Evolutionary conservation across 164 flowering plant species (phyloP), one percentile per base, ranked within the genome.

Genomic region (Vitis vinifera): DNA sequence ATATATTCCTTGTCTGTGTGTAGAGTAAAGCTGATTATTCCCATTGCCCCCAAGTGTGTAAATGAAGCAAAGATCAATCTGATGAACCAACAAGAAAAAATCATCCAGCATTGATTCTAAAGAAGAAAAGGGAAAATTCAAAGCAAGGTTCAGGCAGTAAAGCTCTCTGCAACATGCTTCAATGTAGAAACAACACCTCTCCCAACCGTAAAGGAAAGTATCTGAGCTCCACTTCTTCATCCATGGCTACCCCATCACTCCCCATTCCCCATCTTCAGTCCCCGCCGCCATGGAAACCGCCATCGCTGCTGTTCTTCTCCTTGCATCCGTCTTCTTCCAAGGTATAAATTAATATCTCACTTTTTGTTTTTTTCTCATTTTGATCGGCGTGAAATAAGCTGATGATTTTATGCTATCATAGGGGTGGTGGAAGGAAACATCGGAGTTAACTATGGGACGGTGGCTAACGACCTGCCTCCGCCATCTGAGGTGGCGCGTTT

Each of bases 361-460:
- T 9, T 50, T 49, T 56, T 51, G 56, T 64, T 71, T 10, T 47
- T 15, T 51, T 27, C 12, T n/a, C 58, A 69, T 37, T 37, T 37
- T 37, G 14, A 61, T 10, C 48, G 12, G 27, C 27, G 27, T 23
- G 0, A 23, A 27, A 60, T 19, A 61, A 49, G 57, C 3, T 8
- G 49, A 8, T 23, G 3, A 52, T 4, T 2, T 9, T 66, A 29
- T 37, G 60, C 49, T 27, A 4, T 7, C 14, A 57, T 48, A 16
- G 44, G 47, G 80, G 91, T 83, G 47, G 84, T 68, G 14, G 85
- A 84, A 72, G 91, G 79, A 59, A 67, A 68, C 8, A 79, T 92
- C 51, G 97, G 98, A 9, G 92, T 89, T 27, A 91, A 91, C 76
- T 93, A 91, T 67, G 97, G 98, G 47, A 88, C 89, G 14, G 65